Evolutionary conservation across 2,329 filamentous ascomycete species (phyloP), one percentile per base, ranked within the genome.

Genomic region (Diaporthe amygdali): DNA sequence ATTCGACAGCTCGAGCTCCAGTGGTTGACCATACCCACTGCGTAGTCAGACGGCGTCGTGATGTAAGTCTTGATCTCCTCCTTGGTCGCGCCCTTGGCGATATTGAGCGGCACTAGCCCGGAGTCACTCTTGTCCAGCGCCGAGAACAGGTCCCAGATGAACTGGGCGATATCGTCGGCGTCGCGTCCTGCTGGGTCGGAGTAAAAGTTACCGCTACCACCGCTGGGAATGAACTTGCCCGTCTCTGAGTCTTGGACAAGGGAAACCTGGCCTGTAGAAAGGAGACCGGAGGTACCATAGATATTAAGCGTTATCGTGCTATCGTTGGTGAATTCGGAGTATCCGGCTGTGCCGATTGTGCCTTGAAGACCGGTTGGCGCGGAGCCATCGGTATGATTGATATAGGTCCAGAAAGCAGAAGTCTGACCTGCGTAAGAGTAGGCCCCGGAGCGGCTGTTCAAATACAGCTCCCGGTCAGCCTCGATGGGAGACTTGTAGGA

Each of bases 261-360:
- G 8, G 81, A 75, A 4, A 88, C 86, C 5, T 81, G 79, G 1
- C 87, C 86, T 0, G 81, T 77, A 2, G 87, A 89, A 7, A 82
- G 81, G 27, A 89, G 80, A 1, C 87, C 87, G 0, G 86, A 88
- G 0, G 87, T 89, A 10, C 87, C 87, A 78, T 89, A 89, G 5
- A 89, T 78, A 76, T 89, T 89, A 25, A 89, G 80, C 0, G 87
- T 89, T 66, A 89, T 85, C 71, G 85, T 87, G 71, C 85, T 81
- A 66, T 81, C 81, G 41, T 76, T 75, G 1, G 71, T 82, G 74
- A 77, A 85, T 10, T 79, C 83, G 1, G 78, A 76, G 49, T 79
- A 83, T 3, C 87, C 87, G 0, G 84, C 78, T 0, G 84, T 83
- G 77, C 85, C 85, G 69, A 89, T 84, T 0, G 87, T 89, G 8